phyloP scores from a whole-genome alignment of 1,139 yeast genomes.

The Geotrichum reessii region DNA sequence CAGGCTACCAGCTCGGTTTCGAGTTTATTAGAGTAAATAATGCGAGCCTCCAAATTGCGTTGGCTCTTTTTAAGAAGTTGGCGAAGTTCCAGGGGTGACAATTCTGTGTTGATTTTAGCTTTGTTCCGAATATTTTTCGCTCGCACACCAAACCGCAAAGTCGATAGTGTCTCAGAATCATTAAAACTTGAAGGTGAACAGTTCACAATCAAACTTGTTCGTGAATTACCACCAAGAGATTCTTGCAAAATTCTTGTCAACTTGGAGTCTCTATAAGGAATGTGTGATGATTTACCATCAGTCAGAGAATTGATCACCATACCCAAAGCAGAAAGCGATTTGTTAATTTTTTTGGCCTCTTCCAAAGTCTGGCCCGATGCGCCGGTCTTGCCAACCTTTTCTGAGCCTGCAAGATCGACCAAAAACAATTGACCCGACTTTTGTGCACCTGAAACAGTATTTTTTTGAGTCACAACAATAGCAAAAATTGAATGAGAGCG shows the following conservation, averaged over 20 bases:
- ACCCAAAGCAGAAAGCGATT: slow-evolving; percentile 71
- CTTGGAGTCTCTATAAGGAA: slow-evolving; percentile 80
- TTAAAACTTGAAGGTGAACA: slow-evolving; percentile 65
- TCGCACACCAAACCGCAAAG: slow-evolving; percentile 72
- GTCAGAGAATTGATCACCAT: slow-evolving; percentile 76
- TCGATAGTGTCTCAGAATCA: slow-evolving; percentile 65
- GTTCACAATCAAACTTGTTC: slow-evolving; percentile 72
- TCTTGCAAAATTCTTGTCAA: slow-evolving; percentile 78
- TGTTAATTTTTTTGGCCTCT: slow-evolving; percentile 79
- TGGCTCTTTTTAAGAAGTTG: slow-evolving; percentile 47
- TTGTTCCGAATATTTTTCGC: slow-evolving; percentile 67
- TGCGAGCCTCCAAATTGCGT: slow-evolving; percentile 43
- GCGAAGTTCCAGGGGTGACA: slow-evolving; percentile 53
- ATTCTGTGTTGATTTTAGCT: slow-evolving; percentile 64
- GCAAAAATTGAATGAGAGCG: slow-evolving; percentile 80
- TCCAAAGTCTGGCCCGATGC: slow-evolving; percentile 70
- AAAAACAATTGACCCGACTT: slow-evolving; percentile 66
- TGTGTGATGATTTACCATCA: slow-evolving; percentile 54
- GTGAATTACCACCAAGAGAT: slow-evolving; percentile 79
- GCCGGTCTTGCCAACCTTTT: slow-evolving; percentile 74
- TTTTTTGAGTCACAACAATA: slow-evolving; percentile 58
- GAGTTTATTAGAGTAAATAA: slow-evolving; percentile 43
- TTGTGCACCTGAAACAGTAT: slow-evolving; percentile 49
- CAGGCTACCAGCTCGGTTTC: slow-evolving; percentile 48
- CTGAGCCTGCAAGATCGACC: slow-evolving; percentile 87